Percentiles rank a stretch among this genome's conserved stretches.
phyloP scores from a whole-genome alignment of 306 rosid genomes.

The Datisca glomerata region DNA sequence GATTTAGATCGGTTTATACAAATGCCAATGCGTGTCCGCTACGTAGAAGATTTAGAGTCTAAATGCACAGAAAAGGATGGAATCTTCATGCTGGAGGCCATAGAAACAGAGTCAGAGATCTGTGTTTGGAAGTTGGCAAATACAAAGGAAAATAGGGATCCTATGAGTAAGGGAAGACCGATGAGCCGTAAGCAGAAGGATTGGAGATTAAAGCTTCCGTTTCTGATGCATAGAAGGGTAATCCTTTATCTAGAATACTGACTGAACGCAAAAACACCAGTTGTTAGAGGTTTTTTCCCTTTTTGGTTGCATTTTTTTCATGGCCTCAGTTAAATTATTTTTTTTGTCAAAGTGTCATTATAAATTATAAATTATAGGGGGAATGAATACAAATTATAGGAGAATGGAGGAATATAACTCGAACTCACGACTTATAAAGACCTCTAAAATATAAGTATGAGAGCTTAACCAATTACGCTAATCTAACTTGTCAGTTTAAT shows the following conservation, averaged over 20 bases:
- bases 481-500: too few relatives aligned
- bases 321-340: too few relatives aligned
- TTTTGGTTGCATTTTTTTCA: too few relatives aligned
- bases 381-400: too few relatives aligned
- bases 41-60: conserved; percentile 36
- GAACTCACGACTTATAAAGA: too few relatives aligned
- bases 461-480: too few relatives aligned
- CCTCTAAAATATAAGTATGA: too few relatives aligned
- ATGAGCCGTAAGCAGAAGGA: conserved; percentile 67
- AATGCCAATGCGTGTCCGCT: conserved; percentile 64
- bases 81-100: conserved; percentile 45
- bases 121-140: conserved; percentile 90
- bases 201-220: conserved; percentile 83
- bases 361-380: too few relatives aligned
- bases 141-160: conserved; percentile 72
- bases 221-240: conserved; percentile 47
- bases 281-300: too few relatives aligned
- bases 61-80: conserved; percentile 39
- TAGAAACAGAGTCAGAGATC: conserved; percentile 39
- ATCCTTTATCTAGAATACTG: conserved; percentile 43
- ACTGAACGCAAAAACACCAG: too few relatives aligned
- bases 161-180: conserved; percentile 63
- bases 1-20: conserved; percentile 63
- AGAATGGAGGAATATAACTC: too few relatives aligned
- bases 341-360: too few relatives aligned